Evolutionary conservation across 371 early-diverging fungal genomes (phyloP).

Genomic region (Mucor indicus): DNA sequence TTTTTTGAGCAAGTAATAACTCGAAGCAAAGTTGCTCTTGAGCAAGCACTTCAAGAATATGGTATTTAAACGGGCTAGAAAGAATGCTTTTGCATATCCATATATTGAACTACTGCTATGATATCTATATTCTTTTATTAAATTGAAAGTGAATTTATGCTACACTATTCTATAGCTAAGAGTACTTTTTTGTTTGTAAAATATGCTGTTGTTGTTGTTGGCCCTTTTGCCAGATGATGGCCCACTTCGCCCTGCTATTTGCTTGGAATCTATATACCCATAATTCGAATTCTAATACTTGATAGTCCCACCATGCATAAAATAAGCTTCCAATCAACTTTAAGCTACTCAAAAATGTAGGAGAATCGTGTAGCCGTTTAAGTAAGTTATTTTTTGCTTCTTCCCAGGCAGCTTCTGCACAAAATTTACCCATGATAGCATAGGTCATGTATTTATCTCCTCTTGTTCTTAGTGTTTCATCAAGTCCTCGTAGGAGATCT

Average conservation of each 20-base stretch:
- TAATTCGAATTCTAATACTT: conserved; percentile 6
- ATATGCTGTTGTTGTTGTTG: background rate
- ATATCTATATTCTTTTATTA: too few relatives aligned
- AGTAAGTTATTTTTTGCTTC: conserved; percentile 22
- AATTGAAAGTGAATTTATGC: too few relatives aligned
- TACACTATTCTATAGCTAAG: too few relatives aligned
- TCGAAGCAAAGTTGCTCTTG: too few relatives aligned
- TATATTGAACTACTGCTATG: too few relatives aligned
- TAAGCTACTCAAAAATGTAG: conserved; percentile 8
- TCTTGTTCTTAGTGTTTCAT: conserved; percentile 42
- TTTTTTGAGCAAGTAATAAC: too few relatives aligned
- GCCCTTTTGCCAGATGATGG: conserved; percentile 8
- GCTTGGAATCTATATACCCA: conserved; percentile 13
- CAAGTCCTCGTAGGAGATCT: conserved; percentile 74
- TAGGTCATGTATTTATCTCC: conserved; percentile 47
- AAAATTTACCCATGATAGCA: conserved; percentile 56
- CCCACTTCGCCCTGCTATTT: conserved; percentile 7
- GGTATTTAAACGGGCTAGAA: too few relatives aligned
- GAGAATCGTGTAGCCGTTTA: conserved; percentile 22
- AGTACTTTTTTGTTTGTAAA: background rate
- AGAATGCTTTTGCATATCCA: too few relatives aligned
- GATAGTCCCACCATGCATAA: conserved; percentile 16
- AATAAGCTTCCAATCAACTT: conserved; percentile 2
- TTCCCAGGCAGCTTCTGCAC: conserved; percentile 54
- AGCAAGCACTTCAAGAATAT: too few relatives aligned